Evolutionary conservation across 148 eudicot genomes (phyloP).

Genomic region (Nepenthes mirabilis): DNA sequence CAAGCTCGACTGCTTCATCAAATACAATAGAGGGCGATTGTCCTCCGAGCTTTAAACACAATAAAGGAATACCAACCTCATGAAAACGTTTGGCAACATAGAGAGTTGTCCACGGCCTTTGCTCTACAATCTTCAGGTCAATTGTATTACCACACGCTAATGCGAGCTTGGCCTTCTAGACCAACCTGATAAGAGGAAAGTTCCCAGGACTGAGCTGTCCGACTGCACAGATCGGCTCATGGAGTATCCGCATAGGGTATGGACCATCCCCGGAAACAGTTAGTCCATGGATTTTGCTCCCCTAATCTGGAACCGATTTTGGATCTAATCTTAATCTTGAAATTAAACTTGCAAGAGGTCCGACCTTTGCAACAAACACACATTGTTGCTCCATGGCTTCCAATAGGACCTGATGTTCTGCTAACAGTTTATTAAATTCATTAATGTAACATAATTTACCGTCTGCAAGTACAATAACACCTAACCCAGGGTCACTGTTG

Average conservation of each 20-base stretch:
- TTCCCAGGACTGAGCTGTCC: slow-evolving; percentile 80
- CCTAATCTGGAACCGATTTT: slow-evolving; percentile 34
- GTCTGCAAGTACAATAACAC: no score
- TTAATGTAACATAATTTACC: no score
- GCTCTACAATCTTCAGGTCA: slow-evolving; percentile 64
- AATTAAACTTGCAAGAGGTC: no score
- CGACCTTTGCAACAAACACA: no score
- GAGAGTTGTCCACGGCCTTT: slow-evolving; percentile 65
- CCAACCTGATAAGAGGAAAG: slow-evolving; percentile 62
- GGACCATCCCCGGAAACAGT: slow-evolving; percentile 72
- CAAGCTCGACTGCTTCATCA: slow-evolving; percentile 52
- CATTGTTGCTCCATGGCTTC: no score
- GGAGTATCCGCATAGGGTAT: slow-evolving; percentile 49
- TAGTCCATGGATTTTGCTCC: slow-evolving; percentile 67
- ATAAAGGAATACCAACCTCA: slow-evolving; percentile 22
- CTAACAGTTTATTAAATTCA: no score
- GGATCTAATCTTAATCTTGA: no score
- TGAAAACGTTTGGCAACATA: slow-evolving; percentile 49
- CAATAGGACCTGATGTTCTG: no score
- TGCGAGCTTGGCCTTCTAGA: slow-evolving; percentile 73
- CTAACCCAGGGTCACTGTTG: no score
- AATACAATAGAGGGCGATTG: slow-evolving; percentile 61
- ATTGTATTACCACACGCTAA: slow-evolving; percentile 59
- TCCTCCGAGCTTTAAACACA: slow-evolving; percentile 51
- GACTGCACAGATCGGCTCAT: slow-evolving; percentile 70